Base-by-base conservation (phyloP, 371 early-diverging fungal species). In the Actinomucor elegans region DNA sequence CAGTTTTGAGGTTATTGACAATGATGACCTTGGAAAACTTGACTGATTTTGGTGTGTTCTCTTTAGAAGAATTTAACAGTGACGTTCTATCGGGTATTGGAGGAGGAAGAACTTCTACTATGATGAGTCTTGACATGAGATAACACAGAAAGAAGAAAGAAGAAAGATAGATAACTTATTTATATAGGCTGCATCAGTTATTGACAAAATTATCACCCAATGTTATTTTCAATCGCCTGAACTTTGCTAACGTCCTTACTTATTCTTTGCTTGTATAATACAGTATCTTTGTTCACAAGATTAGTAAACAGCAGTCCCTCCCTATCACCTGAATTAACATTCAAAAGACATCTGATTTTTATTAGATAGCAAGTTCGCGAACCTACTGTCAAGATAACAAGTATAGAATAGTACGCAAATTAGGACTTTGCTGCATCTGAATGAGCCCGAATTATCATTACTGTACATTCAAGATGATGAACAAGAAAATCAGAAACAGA, bases 401-500 rank as follows among this genome's bases (percentile, higher is more conserved):
- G n/a, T n/a, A n/a, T n/a, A n/a, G n/a, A n/a, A n/a, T n/a, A n/a
- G n/a, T n/a, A n/a, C n/a, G n/a, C n/a, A n/a, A n/a, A n/a, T 38
- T 41, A 41, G n/a, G 11, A 14, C 26, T 41, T 41, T 6, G 14
- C 1, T 2, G 1, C 3, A 29, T 44, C 44, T 28, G 44, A 18
- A 44, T 29, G 44, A 18, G 44, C 26, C 11, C 45, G 55, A 23
- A 69, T 61, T 8, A 65, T 50, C 42, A 65, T 38, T 5, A 69
- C 59, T 11, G 61, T 29, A 26, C 61, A 65, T 14, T 55, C 47
- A 17, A 69, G 55, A 44, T 65, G 49, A 31, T 55, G 55, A 5
- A 52, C 42, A 33, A 64, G 50, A 27, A 61, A 43, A 37, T 64
- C 61, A 23, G 64, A 69, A 17, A 51, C 55, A 40, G 65, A 69